Evolutionary conservation across 2,329 filamentous ascomycete genomes (phyloP).

Genomic region (Sclerotinia borealis): DNA sequence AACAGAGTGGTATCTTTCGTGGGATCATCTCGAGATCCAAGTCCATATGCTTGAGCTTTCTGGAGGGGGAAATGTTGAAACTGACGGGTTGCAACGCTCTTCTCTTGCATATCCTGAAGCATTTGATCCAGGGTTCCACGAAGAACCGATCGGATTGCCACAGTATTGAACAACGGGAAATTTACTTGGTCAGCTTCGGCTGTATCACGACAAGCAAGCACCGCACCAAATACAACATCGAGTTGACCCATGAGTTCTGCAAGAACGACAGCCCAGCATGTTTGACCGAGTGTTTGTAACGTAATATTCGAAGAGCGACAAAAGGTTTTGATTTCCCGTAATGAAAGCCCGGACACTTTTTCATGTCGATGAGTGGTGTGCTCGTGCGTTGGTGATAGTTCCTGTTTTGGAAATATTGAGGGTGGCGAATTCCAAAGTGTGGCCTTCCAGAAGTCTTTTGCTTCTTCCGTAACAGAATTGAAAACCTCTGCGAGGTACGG

Average conservation of each 20-base stretch:
- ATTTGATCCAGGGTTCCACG: constrained; percentile 62
- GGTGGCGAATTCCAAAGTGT: constrained; percentile 50
- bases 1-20: constrained; percentile 43
- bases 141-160: constrained; percentile 65
- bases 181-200: constrained; percentile 60
- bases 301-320: constrained; percentile 65
- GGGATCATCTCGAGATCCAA: constrained; percentile 26
- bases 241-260: constrained; percentile 56
- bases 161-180: constrained; percentile 91
- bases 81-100: constrained; percentile 57
- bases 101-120: constrained; percentile 67
- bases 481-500: constrained; percentile 45
- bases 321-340: constrained; percentile 45
- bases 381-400: constrained; percentile 13
- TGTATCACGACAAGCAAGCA: constrained; percentile 78
- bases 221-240: constrained; percentile 75
- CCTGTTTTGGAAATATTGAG: constrained; percentile 35
- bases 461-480: constrained; percentile 37
- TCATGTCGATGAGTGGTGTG: constrained; percentile 39
- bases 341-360: constrained; percentile 37
- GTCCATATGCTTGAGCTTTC: constrained; percentile 52
- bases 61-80: constrained; percentile 75
- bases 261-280: constrained; percentile 68
- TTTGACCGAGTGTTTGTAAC: constrained; percentile 68
- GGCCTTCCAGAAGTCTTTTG: constrained; percentile 63